phyloP scores from a whole-genome alignment of 495 filamentous ascomycete species.

The Lineolata rhizophorae region DNA sequence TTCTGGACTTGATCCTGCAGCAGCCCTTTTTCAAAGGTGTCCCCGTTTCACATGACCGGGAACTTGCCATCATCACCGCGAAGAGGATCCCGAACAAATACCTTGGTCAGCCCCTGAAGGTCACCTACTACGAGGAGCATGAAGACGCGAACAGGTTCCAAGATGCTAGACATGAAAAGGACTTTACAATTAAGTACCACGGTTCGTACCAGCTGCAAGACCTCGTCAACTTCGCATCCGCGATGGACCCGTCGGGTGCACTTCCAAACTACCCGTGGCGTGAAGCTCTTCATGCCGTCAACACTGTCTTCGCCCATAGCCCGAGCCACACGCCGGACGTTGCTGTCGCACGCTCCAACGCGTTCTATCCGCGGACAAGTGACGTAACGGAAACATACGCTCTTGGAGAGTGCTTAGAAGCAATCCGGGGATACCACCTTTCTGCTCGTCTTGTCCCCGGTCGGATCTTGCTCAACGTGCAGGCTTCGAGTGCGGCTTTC shows the following conservation, averaged over 20 bases:
- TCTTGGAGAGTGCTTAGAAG: constrained; percentile 20
- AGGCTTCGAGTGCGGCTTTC: constrained; percentile 24
- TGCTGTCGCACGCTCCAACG: constrained; percentile 12
- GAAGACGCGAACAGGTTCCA: background rate
- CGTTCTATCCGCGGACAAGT: constrained; percentile 10
- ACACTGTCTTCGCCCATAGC: constrained; percentile 25
- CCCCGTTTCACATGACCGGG: no score
- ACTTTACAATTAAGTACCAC: no score
- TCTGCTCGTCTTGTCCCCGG: constrained; percentile 22
- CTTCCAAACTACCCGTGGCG: constrained; percentile 11
- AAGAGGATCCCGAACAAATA: no score
- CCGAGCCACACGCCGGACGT: constrained; percentile 19
- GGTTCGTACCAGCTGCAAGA: constrained; percentile 7
- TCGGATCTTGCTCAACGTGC: constrained; percentile 26
- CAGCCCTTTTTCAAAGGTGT: no score
- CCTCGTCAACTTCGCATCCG: constrained; percentile 9
- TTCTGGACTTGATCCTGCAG: no score
- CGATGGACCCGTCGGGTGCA: background rate
- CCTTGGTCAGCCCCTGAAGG: background rate
- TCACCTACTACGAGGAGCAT: background rate
- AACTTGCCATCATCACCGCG: no score
- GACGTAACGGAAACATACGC: constrained; percentile 4
- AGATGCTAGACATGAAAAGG: constrained; percentile 5
- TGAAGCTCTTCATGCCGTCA: constrained; percentile 26
- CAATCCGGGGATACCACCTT: constrained; percentile 25